Percentiles rank a stretch among this genome's conserved stretches.
phyloP scores from a whole-genome alignment of 768 basidiomycete genomes.

The Pulveroboletus sp. region DNA sequence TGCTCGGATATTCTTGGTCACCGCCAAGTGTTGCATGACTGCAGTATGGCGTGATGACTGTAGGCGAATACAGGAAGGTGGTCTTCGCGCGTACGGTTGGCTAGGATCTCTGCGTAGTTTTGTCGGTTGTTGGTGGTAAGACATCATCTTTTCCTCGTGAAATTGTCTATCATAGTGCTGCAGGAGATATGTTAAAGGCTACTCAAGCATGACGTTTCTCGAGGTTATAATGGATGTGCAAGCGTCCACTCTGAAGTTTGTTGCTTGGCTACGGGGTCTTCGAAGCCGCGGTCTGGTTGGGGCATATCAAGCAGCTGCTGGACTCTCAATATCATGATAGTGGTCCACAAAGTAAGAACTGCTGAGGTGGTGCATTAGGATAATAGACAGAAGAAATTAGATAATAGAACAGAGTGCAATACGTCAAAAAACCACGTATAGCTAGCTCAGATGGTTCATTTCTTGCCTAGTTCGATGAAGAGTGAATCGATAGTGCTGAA shows the following conservation, averaged over 20 bases:
- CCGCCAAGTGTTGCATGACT: slow-evolving; percentile 79
- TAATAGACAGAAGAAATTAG: slow-evolving; percentile 1
- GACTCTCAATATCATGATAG: slow-evolving; percentile 38
- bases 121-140: slow-evolving; percentile 75
- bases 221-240: slow-evolving; percentile 63
- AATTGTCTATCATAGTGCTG: slow-evolving; percentile 2
- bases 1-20: slow-evolving; percentile 86
- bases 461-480: slow-evolving; percentile 32
- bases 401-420: neutral
- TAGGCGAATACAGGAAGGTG: slow-evolving; percentile 45
- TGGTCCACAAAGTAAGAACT: neutral
- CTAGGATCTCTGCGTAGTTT: slow-evolving; percentile 45
- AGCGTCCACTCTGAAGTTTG: slow-evolving; percentile 48
- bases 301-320: slow-evolving; percentile 68
- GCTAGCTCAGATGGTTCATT: neutral
- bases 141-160: slow-evolving; percentile 2
- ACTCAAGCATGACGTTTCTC: slow-evolving; percentile 44
- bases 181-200: slow-evolving; percentile 59
- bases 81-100: slow-evolving; percentile 42
- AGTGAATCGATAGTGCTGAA: slow-evolving; percentile 47
- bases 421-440: neutral
- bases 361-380: neutral
- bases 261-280: slow-evolving; percentile 65
- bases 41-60: slow-evolving; percentile 76
- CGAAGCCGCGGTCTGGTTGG: slow-evolving; percentile 55